Conservation (phyloP, 176 grass and related monocot genomes). For the Eragrostis curvula region DNA sequence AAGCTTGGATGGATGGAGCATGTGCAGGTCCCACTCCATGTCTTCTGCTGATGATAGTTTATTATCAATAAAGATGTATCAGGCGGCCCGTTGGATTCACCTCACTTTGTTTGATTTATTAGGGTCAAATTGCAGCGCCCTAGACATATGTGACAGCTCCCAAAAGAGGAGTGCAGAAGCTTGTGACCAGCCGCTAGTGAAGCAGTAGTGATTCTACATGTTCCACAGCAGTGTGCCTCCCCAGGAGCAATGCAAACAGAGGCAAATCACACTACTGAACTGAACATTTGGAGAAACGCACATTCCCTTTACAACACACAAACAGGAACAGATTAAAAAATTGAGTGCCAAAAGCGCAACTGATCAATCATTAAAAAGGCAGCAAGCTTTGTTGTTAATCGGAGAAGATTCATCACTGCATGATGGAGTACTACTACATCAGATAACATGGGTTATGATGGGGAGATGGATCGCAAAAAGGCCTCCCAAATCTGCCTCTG, state of each 20-base stretch:
- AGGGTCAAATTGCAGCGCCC: slow-evolving; percentile 10
- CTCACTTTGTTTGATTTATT: background rate
- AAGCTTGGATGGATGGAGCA: background rate
- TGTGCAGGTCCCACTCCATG: slow-evolving; percentile 11
- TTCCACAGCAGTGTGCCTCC: background rate
- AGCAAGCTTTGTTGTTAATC: slow-evolving; percentile 49
- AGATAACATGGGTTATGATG: slow-evolving; percentile 27
- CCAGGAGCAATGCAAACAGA: background rate
- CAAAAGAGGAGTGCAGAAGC: background rate
- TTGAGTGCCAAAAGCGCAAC: background rate
- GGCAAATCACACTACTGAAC: background rate
- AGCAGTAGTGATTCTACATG: background rate
- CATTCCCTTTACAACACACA: background rate
- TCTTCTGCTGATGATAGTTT: background rate
- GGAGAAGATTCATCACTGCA: slow-evolving; percentile 27
- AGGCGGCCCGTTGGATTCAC: background rate
- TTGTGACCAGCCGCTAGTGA: background rate
- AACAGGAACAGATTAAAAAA: background rate
- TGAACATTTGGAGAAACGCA: background rate
- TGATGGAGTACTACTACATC: background rate
- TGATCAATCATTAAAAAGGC: slow-evolving; percentile 48
- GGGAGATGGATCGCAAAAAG: slow-evolving; percentile 46
- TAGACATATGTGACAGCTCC: slow-evolving; percentile 18
- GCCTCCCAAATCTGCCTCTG: slow-evolving; percentile 41
- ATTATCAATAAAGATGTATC: background rate